Conservation (phyloP, 2,329 filamentous ascomycete genomes). For the Aureobasidium sp. region DNA sequence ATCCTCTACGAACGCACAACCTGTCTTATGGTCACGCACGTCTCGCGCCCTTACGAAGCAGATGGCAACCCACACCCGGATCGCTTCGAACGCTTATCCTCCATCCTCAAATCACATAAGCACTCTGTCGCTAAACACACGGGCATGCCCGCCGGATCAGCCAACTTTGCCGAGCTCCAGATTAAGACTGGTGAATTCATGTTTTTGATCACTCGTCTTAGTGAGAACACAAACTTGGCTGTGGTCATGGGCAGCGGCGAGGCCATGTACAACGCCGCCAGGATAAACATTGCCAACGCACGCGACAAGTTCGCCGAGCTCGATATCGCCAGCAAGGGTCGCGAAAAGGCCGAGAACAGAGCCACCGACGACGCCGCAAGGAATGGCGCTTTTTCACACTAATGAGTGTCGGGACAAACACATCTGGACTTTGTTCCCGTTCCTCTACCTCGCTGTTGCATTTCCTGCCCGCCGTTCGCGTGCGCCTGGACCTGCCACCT, state of each 20-base stretch:
- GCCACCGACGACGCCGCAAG: neutral
- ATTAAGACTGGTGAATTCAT: constrained; percentile 77
- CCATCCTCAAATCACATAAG: constrained; percentile 98
- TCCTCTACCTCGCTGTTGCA: neutral
- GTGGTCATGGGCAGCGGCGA: constrained; percentile 87
- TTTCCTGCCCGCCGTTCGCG: neutral
- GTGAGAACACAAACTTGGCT: constrained; percentile 94
- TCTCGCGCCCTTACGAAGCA: constrained; percentile 65
- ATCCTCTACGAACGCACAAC: constrained; percentile 93
- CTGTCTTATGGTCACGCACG: constrained; percentile 91
- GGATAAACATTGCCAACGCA: constrained; percentile 83
- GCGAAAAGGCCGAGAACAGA: constrained; percentile 2
- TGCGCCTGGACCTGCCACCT: neutral
- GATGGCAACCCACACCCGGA: constrained; percentile 76
- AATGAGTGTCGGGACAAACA: neutral
- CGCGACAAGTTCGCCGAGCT: constrained; percentile 68
- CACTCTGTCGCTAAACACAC: constrained; percentile 67
- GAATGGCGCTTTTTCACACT: neutral
- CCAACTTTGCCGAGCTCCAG: constrained; percentile 74
- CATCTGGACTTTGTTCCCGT: neutral
- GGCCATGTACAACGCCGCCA: constrained; percentile 80
- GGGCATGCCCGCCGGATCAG: constrained; percentile 69
- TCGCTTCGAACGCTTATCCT: constrained; percentile 88
- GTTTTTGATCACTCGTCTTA: constrained; percentile 91
- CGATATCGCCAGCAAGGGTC: constrained; percentile 30